Base-by-base conservation (phyloP, 2,329 filamentous ascomycete species). In the Tolypocladium amazonense region DNA sequence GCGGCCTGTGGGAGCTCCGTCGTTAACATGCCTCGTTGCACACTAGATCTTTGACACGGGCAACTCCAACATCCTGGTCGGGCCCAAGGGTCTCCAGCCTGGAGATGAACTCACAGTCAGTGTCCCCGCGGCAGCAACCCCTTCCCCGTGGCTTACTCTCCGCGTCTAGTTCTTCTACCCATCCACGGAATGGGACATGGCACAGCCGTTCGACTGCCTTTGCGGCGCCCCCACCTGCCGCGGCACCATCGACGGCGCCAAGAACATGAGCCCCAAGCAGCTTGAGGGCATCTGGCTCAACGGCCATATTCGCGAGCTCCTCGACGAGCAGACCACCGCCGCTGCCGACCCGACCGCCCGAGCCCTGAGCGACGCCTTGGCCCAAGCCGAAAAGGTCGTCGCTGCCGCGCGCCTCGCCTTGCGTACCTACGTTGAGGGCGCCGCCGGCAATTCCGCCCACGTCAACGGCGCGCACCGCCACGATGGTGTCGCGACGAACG, bases 141-240 rank as follows among this genome's bases (percentile, higher is more conserved):
- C 27, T 18, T 4, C 27, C 8, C 3, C 4, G 27, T 14, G 12
- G n/a, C 27, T 25, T 27, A 35, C 23, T 53, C 58, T 33, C 56
- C 58, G 45, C 18, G 14, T 6, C 23, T 58, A 83, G 69, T 90
- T 89, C 75, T 90, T 90, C 74, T 90, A 90, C 66, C 87, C 88
- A 4, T 88, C 85, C 58, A 89, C 87, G 1, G 88, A 90, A 73
- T 90, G 86, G 86, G 68, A 78, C 67, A 89, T 90, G 87, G 83
- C 84, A 38, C 87, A 90, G 75, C 80, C 85, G 4, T 90, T 90
- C 69, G 74, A 81, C 61, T 90, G 88, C 70, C 75, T 81, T 61
- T 90, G 88, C 69, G 77, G 79, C 62, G 77, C 77, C 5, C 65
- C 75, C 0, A 74, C 75, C 25, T 90, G 88, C 73, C 78, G 79